These are phyloP conservation scores for Aureococcus anophagefferens DNA, from an alignment of 108 stramenopile species.

Conservation along the genomic window DNA sequence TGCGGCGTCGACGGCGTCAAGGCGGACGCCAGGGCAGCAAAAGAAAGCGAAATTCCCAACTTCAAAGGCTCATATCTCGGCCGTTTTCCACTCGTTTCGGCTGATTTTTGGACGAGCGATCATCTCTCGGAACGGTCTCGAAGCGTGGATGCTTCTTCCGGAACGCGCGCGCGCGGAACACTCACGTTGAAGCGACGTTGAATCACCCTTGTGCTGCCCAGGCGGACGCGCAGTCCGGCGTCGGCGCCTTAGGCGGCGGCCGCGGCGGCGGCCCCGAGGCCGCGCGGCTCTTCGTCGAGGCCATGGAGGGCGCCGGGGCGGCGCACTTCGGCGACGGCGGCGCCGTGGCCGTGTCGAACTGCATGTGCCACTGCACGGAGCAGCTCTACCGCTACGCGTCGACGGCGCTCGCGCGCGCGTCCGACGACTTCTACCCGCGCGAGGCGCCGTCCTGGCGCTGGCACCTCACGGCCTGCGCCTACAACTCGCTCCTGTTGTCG, in stretches of 20 bases:
- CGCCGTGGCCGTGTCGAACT: conserved; percentile 43
- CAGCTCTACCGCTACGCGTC: conserved; percentile 37
- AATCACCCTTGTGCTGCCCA: too few relatives aligned
- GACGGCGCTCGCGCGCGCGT: conserved; percentile 36
- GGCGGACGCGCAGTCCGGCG: conserved; percentile 51
- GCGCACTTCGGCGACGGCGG: conserved; percentile 6
- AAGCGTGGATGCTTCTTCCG: too few relatives aligned
- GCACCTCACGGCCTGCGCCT: conserved; percentile 51
- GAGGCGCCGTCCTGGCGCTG: conserved; percentile 41
- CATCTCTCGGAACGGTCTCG: too few relatives aligned
- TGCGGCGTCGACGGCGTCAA: conserved; percentile 60
- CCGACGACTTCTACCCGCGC: conserved; percentile 55
- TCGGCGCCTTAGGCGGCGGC: conserved; percentile 30
- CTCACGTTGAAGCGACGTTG: too few relatives aligned
- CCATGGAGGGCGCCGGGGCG: background rate
- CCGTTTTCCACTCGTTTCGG: too few relatives aligned
- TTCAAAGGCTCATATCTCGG: too few relatives aligned
- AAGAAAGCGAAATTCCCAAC: too few relatives aligned
- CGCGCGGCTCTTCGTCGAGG: background rate
- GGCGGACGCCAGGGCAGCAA: too few relatives aligned
- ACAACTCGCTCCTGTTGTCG: conserved; percentile 49
- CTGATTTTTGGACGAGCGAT: too few relatives aligned
- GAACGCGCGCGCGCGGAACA: too few relatives aligned
- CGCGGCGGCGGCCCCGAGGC: conserved; percentile 21
- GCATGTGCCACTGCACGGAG: conserved; percentile 61